Base-by-base conservation (phyloP, 306 rosid species). In the Quercus wislizeni region DNA sequence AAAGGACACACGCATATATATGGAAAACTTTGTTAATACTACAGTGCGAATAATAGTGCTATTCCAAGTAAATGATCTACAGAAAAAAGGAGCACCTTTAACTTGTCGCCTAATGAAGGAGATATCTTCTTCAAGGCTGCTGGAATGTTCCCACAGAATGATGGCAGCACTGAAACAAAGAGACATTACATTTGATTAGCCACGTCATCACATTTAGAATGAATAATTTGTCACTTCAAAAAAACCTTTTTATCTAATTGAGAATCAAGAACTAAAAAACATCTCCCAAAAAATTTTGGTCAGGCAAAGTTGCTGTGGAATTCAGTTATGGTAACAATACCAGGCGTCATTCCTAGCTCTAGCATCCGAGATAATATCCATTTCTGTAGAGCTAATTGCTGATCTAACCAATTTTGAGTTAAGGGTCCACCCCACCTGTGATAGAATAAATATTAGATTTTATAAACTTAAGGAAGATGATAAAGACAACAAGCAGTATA, bases 311-410 rank as follows among this genome's bases (percentile, higher is more conserved):
- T 19, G 25, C 20, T 52, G 61, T 30, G 61, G 69, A 46, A 67
- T 33, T 18, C 35, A 3, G n/a, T 7, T 28, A 31, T 3, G 17
- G 72, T 5, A 64, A 28, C 52, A 63, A 74, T 77, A 94, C 98
- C 97, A 85, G 99, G 99, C 76, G 99, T 92, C 99, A 94, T 94
- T 84, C 99, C 99, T 64, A 94, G 88, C 84, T 92, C 97, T 71
- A 89, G 87, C 97, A 94, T 92, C 75, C 94, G 90, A 67, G 91
- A 81, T 68, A 94, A 58, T 79, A 94, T 90, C 80, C 79, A 91
- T 84, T 90, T 91, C 82, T 92, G 97, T 79, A 94, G 88, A 81
- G 69, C 70, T 87, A 92, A 86, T 74, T 94, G 99, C 63, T 91
- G 89, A 83, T 91, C 97, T 74, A 94, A 85, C 99, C 99, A 94